phyloP scores from a whole-genome alignment of 2,329 filamentous ascomycete genomes.

The Clonostachys chloroleuca region DNA sequence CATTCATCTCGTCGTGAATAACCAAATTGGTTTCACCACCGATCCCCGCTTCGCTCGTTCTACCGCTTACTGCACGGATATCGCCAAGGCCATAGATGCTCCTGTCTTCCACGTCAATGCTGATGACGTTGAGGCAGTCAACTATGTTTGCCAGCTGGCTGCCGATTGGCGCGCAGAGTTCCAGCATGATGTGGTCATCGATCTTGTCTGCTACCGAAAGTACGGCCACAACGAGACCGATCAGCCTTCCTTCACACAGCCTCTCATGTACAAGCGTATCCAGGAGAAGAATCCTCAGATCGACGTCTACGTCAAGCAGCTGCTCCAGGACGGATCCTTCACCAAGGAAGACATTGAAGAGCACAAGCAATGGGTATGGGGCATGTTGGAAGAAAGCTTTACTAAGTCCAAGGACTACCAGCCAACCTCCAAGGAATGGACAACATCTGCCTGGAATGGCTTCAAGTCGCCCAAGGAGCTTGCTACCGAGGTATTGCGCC shows the following conservation, averaged over 20 bases:
- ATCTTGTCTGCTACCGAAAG: constrained; percentile 98
- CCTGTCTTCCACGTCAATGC: constrained; percentile 99
- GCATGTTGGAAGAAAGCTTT: constrained; percentile 97
- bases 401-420: constrained; percentile 96
- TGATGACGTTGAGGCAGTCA: constrained; percentile 95
- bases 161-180: constrained; percentile 98
- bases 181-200: constrained; percentile 96
- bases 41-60: constrained; percentile 96
- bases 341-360: constrained; percentile 97
- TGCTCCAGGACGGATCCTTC: constrained; percentile 88
- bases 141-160: constrained; percentile 95
- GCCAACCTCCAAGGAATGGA: constrained; percentile 95
- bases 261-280: constrained; percentile 99
- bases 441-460: constrained; percentile 95
- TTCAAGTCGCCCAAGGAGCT: constrained; percentile 97
- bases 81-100: constrained; percentile 96
- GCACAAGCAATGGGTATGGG: constrained; percentile 99
- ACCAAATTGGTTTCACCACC: constrained; percentile 99
- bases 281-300: constrained; percentile 78
- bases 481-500: constrained; percentile 87
- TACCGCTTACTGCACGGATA: constrained; percentile 97
- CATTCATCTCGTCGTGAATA: constrained; percentile 96
- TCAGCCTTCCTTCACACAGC: constrained; percentile 97
- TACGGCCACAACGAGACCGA: constrained; percentile 99
- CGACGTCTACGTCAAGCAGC: constrained; percentile 86